Evolutionary conservation across 208 protist species (phyloP), one percentile per base, ranked within the genome.

Genomic region (Trypanosoma conorhini): DNA sequence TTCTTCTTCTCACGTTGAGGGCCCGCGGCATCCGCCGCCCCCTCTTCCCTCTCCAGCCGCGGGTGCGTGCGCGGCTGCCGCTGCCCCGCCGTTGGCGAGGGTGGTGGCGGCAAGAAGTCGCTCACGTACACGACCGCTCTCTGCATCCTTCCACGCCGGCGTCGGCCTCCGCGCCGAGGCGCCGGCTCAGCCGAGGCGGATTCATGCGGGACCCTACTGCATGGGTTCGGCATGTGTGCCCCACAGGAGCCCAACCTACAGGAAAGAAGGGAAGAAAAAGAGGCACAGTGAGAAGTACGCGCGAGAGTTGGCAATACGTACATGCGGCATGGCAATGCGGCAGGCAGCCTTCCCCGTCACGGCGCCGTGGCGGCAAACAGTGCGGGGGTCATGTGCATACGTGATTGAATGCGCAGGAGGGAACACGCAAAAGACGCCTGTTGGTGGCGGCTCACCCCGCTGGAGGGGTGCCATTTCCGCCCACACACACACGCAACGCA

Each of bases 101-200:
- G 22, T 30, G 8, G 35, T 9, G 28, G 9, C n/a, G n/a, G 50
- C 28, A 67, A 17, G 10, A 67, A 55, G 54, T 67, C 62, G 57
- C 62, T 57, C 19, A 67, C 10, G 33, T 57, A 57, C 13, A 57
- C 46, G 26, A 26, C 62, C 17, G 48, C 30, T 35, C 48, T 57
- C 26, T 28, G 3, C 17, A 30, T 48, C 31, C 24, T 54, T 10
- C 40, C 24, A 21, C 8, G 19, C 12, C 60, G 15, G 62, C 62
- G 28, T 21, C 59, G 26, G 2, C 24, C 40, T 19, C 38, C 21
- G 31, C 40, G 38, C n/a, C 3, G 59, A 52, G 8, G 38, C 19
- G 26, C 35, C 21, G 7, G 26, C 19, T 46, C 40, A 33, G 10
- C 15, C 0, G 33, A 7, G 26, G 33, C 19, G 1, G 0, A 7